Evolutionary conservation across 495 filamentous ascomycete species (phyloP), one percentile per base, ranked within the genome.

Genomic region (Talaromyces wortmannii): DNA sequence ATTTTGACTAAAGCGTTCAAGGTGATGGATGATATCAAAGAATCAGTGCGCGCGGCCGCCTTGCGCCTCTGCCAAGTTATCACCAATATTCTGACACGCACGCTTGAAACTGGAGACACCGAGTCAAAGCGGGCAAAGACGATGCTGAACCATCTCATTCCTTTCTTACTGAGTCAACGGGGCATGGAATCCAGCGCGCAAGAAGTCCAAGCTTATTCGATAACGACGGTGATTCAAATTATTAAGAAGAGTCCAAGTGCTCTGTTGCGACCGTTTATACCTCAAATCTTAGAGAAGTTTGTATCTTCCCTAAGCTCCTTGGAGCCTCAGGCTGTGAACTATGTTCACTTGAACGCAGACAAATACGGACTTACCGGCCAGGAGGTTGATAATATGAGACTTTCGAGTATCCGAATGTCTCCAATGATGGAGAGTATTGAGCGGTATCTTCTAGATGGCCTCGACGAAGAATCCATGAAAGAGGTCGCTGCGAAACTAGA

Each of bases 351-450:
- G 57, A 91, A 94, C 59, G 88, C 90, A 0, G 83, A 86, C 36
- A 91, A 92, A 55, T 95, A 96, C 59, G 87, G 89, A 52, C 74
- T 91, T 16, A 90, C 85, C 0, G 79, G 82, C n/a, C 87, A 95
- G 53, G 70, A 82, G 59, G 91, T 98, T 55, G 94, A 98, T 70
- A 89, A 88, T 61, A 80, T 87, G 66, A 82, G 94, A 50, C 79
- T 90, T 33, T 82, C 76, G n/a, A 84, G 80, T 62, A 88, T 95
- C 16, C 86, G 89, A 30, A 80, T 79, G 10, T 94, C 89, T n/a
- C 92, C 94, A 1, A 85, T 97, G 66, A 91, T 90, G 73, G 94
- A 97, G 68, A 91, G 91, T 17, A 90, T 97, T 61, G 91, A 96
- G 55, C 81, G 90, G 61, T 91, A 89, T 66, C 74, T 98, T 31